Conservation (phyloP, 2,329 filamentous ascomycete species). For the Raffaelea albimanens region DNA sequence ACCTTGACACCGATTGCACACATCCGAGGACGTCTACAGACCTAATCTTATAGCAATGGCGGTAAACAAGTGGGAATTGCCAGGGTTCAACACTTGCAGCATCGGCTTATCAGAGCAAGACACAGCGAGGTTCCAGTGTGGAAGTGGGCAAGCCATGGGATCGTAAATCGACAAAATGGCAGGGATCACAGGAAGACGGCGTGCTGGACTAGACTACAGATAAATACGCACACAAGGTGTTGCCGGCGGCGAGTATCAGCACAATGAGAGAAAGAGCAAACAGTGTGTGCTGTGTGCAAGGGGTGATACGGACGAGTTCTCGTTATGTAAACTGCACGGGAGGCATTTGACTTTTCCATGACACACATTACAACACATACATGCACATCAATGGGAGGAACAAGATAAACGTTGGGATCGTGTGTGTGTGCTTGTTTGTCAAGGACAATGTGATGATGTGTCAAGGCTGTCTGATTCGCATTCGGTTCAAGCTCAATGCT, state of each 20-base stretch:
- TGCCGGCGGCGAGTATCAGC: background rate
- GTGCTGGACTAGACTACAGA: too few relatives aligned
- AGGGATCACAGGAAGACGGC: too few relatives aligned
- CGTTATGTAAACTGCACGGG: background rate
- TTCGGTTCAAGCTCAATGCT: too few relatives aligned
- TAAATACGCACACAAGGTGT: background rate
- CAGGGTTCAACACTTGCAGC: too few relatives aligned
- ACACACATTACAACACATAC: background rate
- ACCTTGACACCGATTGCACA: too few relatives aligned
- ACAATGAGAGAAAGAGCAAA: background rate
- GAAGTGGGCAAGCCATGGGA: too few relatives aligned
- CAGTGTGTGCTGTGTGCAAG: background rate
- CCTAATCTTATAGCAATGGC: too few relatives aligned
- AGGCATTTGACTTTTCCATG: background rate
- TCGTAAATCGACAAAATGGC: too few relatives aligned
- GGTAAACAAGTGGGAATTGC: too few relatives aligned
- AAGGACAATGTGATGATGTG: background rate
- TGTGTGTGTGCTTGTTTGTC: background rate
- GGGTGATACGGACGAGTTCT: background rate
- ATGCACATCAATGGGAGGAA: background rate
- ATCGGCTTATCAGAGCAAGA: too few relatives aligned
- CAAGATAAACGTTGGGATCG: background rate
- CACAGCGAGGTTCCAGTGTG: too few relatives aligned
- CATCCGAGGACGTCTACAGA: too few relatives aligned
- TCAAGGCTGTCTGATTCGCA: background rate